phyloP scores from a whole-genome alignment of 2,329 filamentous ascomycete genomes.

The Penicillium sp. region DNA sequence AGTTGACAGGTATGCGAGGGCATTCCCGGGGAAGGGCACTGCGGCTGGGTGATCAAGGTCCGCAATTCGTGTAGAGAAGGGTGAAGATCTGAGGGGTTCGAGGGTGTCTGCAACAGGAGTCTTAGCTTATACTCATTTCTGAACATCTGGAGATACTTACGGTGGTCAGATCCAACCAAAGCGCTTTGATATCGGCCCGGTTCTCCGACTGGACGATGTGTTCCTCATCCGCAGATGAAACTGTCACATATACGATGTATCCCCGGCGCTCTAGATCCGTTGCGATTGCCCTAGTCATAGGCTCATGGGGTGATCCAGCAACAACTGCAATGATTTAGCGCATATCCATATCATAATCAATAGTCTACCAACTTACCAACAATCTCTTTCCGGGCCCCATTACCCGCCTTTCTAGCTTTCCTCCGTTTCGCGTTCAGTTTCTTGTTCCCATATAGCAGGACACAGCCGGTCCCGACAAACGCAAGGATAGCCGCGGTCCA shows the following conservation, averaged over 20 bases:
- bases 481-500: conserved; percentile 70
- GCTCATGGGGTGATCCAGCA: conserved; percentile 81
- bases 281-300: conserved; percentile 78
- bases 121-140: not conserved
- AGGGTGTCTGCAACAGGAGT: conserved; percentile 53
- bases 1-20: conserved; percentile 74
- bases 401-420: conserved; percentile 74
- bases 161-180: conserved; percentile 75
- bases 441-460: conserved; percentile 62
- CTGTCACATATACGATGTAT: conserved; percentile 90
- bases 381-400: conserved; percentile 85
- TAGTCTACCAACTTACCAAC: conserved; percentile 47
- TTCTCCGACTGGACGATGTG: conserved; percentile 71
- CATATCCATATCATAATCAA: not conserved
- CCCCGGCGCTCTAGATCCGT: conserved; percentile 86
- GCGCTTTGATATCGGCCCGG: conserved; percentile 76
- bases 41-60: conserved; percentile 70
- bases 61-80: conserved; percentile 70
- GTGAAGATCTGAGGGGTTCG: conserved; percentile 58
- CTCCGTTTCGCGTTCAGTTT: conserved; percentile 62
- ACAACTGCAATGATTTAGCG: conserved; percentile 60
- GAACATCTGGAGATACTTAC: conserved; percentile 21
- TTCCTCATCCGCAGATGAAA: conserved; percentile 82
- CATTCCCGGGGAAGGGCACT: conserved; percentile 73
- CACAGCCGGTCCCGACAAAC: conserved; percentile 64